phyloP scores from a whole-genome alignment of 495 filamentous ascomycete genomes.

The Polyplosphaeria fusca region DNA sequence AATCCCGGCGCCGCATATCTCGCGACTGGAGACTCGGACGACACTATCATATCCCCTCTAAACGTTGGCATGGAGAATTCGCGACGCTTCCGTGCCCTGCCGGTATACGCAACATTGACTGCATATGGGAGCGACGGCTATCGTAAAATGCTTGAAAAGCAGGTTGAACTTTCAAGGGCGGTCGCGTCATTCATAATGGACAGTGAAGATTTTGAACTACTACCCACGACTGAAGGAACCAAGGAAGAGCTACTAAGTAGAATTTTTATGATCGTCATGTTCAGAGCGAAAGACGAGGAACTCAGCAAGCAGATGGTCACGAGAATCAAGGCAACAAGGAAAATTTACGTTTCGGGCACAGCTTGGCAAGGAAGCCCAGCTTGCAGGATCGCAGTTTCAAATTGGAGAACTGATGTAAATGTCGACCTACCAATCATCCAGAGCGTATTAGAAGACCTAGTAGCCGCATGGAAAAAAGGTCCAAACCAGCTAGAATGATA shows the following conservation, averaged over 20 bases:
- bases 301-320: constrained; percentile 64
- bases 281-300: constrained; percentile 65
- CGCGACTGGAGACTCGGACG: constrained; percentile 38
- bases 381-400: constrained; percentile 75
- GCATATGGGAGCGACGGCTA: constrained; percentile 72
- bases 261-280: constrained; percentile 76
- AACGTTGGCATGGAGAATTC: constrained; percentile 93
- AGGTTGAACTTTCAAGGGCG: constrained; percentile 65
- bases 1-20: constrained; percentile 89
- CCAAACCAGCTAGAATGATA: too few species aligned
- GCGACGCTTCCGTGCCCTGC: constrained; percentile 81
- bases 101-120: constrained; percentile 77
- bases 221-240: constrained; percentile 48
- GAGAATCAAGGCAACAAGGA: constrained; percentile 68
- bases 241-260: constrained; percentile 43
- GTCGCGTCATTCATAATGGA: constrained; percentile 62
- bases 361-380: constrained; percentile 70
- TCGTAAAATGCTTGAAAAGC: constrained; percentile 64
- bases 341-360: constrained; percentile 81
- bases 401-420: constrained; percentile 67
- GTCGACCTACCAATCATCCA: constrained; percentile 54
- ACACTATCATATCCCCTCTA: constrained; percentile 69
- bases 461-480: constrained; percentile 8
- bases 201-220: constrained; percentile 59
- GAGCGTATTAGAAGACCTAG: constrained; percentile 45